phyloP scores from a whole-genome alignment of 257 asterid genomes.

The Fraxinus americana region DNA sequence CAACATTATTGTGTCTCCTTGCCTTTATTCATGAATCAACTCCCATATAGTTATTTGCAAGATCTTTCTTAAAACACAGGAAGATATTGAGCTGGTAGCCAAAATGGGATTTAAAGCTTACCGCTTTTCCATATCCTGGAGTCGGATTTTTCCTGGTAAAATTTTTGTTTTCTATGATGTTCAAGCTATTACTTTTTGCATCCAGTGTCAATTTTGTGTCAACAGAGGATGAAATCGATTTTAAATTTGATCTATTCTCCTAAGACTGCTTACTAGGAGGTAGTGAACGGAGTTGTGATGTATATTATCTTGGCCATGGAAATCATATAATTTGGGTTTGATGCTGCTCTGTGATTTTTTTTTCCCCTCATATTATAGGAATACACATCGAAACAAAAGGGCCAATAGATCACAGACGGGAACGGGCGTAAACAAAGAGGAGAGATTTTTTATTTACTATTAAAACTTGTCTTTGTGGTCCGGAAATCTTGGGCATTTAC shows the following conservation, averaged over 20 bases:
- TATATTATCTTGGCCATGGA: slow-evolving; percentile 14
- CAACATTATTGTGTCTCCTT: slow-evolving; percentile 11
- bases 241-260: neutral
- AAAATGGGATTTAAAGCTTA: slow-evolving; percentile 59
- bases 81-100: slow-evolving; percentile 55
- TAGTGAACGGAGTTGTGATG: neutral
- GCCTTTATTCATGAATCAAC: neutral
- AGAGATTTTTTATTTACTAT: neutral
- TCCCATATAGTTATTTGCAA: slow-evolving; percentile 6
- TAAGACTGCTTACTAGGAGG: neutral
- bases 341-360: neutral
- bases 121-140: slow-evolving; percentile 62
- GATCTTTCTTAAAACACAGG: slow-evolving; percentile 33
- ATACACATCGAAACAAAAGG: neutral
- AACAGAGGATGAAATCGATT: neutral
- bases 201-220: neutral
- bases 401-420: neutral
- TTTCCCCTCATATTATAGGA: neutral
- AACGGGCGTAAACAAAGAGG: too few relatives aligned
- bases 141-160: slow-evolving; percentile 57
- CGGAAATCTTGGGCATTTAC: neutral
- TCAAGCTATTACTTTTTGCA: neutral
- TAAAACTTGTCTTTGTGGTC: neutral
- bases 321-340: neutral
- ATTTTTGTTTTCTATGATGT: neutral